These are phyloP conservation scores for Pseudopithomyces maydicus DNA, from an alignment of 2,329 filamentous ascomycete genomes.

Conservation along the genomic window DNA sequence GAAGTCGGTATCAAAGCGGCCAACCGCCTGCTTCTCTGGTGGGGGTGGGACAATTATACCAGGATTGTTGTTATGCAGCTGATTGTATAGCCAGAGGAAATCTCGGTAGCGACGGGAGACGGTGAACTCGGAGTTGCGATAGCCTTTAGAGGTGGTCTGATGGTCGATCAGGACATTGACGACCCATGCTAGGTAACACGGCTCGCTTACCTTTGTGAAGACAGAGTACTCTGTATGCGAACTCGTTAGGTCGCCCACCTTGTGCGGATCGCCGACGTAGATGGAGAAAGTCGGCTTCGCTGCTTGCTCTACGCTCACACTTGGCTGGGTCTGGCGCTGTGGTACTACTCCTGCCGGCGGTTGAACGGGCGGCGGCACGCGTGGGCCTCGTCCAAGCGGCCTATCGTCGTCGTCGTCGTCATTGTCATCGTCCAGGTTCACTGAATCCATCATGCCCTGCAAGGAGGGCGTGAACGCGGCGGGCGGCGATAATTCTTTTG, in stretches of 20 bases:
- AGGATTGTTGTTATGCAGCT: slow-evolving; percentile 90
- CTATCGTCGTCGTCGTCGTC: slow-evolving; percentile 64
- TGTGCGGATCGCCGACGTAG: slow-evolving; percentile 92
- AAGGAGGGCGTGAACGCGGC: slow-evolving; percentile 57
- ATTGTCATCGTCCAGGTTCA: slow-evolving; percentile 73
- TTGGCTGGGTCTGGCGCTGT: slow-evolving; percentile 67
- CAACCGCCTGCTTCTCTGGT: slow-evolving; percentile 96
- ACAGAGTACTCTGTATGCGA: slow-evolving; percentile 98
- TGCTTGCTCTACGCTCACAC: slow-evolving; percentile 89
- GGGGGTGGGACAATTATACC: slow-evolving; percentile 94
- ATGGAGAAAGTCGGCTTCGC: slow-evolving; percentile 92
- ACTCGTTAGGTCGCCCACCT: slow-evolving; percentile 94
- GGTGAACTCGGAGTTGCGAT: slow-evolving; percentile 88
- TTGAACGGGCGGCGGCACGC: slow-evolving; percentile 69
- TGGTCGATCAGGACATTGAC: slow-evolving; percentile 1
- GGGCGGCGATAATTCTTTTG: slow-evolving; percentile 67
- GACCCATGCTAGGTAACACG: background rate
- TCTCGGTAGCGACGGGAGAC: slow-evolving; percentile 94
- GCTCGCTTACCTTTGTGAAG: slow-evolving; percentile 74
- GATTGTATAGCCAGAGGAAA: slow-evolving; percentile 97
- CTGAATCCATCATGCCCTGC: slow-evolving; percentile 64
- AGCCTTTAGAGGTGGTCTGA: slow-evolving; percentile 93
- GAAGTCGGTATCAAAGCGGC: slow-evolving; percentile 94
- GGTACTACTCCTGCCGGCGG: slow-evolving; percentile 53
- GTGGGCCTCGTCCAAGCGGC: slow-evolving; percentile 55